A percentile compares a stretch with the other conserved stretches of the same genome.
These are phyloP conservation scores for Hymenoscyphus scutula DNA, from an alignment of 2,329 filamentous ascomycete species.

Conservation along the genomic window DNA sequence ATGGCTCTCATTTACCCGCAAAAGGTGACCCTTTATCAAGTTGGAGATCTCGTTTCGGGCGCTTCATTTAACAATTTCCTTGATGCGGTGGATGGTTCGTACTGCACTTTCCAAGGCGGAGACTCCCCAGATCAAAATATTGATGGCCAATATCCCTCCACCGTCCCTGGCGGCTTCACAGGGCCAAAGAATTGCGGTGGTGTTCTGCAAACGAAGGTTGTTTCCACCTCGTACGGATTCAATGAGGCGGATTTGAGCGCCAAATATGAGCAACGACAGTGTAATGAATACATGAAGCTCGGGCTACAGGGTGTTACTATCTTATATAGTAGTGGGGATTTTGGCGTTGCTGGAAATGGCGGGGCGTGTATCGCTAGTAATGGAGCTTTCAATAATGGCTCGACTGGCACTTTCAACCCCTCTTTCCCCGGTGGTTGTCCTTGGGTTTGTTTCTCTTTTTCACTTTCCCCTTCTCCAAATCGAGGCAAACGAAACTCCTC, in stretches of 20 bases:
- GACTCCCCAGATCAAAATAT: constrained; percentile 38
- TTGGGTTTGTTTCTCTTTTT: constrained; percentile 27
- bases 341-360: constrained; percentile 44
- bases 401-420: constrained; percentile 45
- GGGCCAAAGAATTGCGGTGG: constrained; percentile 46
- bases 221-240: constrained; percentile 53
- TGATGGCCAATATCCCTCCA: constrained; percentile 40
- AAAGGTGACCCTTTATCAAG: constrained; percentile 48
- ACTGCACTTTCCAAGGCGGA: constrained; percentile 45
- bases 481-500: background rate
- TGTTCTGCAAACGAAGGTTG: constrained; percentile 49
- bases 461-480: background rate
- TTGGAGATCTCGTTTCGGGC: constrained; percentile 38
- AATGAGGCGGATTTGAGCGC: constrained; percentile 50
- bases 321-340: constrained; percentile 51
- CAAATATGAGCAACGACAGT: constrained; percentile 51
- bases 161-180: constrained; percentile 36
- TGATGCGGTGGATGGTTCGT: constrained; percentile 45
- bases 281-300: constrained; percentile 56
- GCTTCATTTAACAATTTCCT: constrained; percentile 36
- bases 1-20: constrained; percentile 52
- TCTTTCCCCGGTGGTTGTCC: constrained; percentile 47
- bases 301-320: constrained; percentile 51
- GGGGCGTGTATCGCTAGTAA: constrained; percentile 40
- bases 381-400: constrained; percentile 35